A percentile compares a stretch with the other conserved stretches of the same genome.
phyloP scores from a whole-genome alignment of 805 yeast species.

The Candida maris region DNA sequence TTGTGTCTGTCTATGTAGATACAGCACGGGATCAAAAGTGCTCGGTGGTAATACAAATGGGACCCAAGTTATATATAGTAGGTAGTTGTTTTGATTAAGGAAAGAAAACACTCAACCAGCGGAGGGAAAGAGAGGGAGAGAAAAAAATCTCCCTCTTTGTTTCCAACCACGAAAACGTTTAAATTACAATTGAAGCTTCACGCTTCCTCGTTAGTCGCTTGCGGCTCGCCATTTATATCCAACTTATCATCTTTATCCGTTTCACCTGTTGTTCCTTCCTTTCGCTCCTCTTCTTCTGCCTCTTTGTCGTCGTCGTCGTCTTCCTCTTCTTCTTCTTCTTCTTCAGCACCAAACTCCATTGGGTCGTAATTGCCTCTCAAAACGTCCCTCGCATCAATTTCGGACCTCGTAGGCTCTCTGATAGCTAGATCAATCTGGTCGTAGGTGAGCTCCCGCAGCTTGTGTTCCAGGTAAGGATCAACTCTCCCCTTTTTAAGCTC shows the following conservation, averaged over 20 bases:
- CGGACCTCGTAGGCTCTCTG: constrained; percentile 71
- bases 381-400: constrained; percentile 63
- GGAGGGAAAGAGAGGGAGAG: too few relatives aligned
- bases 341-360: constrained; percentile 67
- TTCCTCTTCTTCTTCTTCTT: constrained; percentile 44
- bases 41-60: too few relatives aligned
- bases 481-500: constrained; percentile 85
- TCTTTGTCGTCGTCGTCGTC: constrained; percentile 14
- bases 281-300: not conserved
- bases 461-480: constrained; percentile 52
- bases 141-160: not conserved
- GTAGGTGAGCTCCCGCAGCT: constrained; percentile 51
- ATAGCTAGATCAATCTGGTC: constrained; percentile 61
- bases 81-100: too few relatives aligned
- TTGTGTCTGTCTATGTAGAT: too few relatives aligned
- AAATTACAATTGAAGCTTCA: not conserved
- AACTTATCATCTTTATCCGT: not conserved
- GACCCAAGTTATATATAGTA: too few relatives aligned
- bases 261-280: not conserved
- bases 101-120: too few relatives aligned
- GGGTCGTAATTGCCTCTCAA: constrained; percentile 72
- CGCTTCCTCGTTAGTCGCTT: not conserved
- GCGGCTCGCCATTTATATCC: not conserved
- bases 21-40: too few relatives aligned
- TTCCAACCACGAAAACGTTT: not conserved